Evolutionary conservation across 2,329 filamentous ascomycete genomes (phyloP), one percentile per base, ranked within the genome.

Genomic region (Colletotrichum sp.): DNA sequence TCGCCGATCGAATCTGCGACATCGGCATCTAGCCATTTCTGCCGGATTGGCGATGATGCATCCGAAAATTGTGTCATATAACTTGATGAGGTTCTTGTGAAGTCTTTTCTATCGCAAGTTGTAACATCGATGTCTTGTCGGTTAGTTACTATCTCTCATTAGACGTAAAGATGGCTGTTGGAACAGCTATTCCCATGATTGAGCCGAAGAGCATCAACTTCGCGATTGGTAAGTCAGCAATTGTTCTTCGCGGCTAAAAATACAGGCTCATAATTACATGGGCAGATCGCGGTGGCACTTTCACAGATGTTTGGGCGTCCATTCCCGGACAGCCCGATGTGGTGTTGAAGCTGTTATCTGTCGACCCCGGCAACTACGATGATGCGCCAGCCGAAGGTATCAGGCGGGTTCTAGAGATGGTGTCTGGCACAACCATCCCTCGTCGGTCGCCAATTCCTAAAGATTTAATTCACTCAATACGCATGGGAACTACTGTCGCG

Each of bases 361-460:
- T 93, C 71, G 93, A 95, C 79, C 94, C 94, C 0, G 86, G 88
- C 25, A 94, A 95, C 82, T 95, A 95, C 82, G 87, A 91, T 52
- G 94, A 95, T 84, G 94, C 94, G 0, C 93, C 94, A 0, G 88
- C 94, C 36, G 93, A 95, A 86, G 93, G 93, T 25, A 95, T 95
- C 77, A 88, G 94, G 8, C 82, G 83, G 55, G 85, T 87, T 11
- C 77, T 86, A 12, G 83, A 83, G 77, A 80, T 80, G 12, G 83
- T 82, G 2, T 81, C 81, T 79, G 80, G 19, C 8, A 63, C 59
- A 6, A 15, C 59, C 12, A 63, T 63, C 12, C 59, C 59, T 0
- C 59, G 59, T 32, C 59, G 59, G 2, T 30, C 59, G 7, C 59
- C 29, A 1, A 63, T 63, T 25, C 29, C 59, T 78, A 79, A 6